Conservation (phyloP, 106 monocot species). For the Dendrobium catenatum region DNA sequence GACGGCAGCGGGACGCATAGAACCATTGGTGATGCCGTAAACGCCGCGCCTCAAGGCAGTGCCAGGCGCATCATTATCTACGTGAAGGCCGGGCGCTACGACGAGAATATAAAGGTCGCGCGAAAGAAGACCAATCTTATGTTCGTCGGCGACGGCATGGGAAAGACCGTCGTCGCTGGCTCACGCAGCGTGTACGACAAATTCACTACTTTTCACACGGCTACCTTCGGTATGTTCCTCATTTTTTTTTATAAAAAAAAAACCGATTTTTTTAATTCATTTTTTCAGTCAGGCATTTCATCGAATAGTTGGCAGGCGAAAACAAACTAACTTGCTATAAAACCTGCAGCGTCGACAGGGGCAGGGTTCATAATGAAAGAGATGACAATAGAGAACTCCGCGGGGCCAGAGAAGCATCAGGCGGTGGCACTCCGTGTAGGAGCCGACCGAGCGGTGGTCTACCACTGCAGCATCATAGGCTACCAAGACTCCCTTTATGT, state of each 20-base stretch:
- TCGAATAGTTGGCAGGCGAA: neutral
- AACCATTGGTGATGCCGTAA: conserved; percentile 54
- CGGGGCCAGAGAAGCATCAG: conserved; percentile 70
- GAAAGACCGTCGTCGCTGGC: conserved; percentile 29
- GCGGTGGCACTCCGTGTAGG: conserved; percentile 82
- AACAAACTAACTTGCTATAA: neutral
- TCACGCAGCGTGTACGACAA: conserved; percentile 36
- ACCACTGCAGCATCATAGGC: conserved; percentile 68
- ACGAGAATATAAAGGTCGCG: conserved; percentile 46
- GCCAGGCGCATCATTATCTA: conserved; percentile 50
- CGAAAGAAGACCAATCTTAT: conserved; percentile 49
- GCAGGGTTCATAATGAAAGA: conserved; percentile 67
- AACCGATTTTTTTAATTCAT: no score
- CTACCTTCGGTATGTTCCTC: conserved; percentile 43
- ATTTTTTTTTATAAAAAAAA: neutral
- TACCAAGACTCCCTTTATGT: conserved; percentile 86
- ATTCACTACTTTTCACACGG: conserved; percentile 50
- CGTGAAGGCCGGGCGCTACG: conserved; percentile 70
- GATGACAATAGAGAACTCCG: conserved; percentile 78
- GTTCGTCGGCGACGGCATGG: conserved; percentile 51
- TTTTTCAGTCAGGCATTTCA: neutral
- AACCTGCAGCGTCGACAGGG: conserved; percentile 54
- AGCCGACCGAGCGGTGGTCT: conserved; percentile 66
- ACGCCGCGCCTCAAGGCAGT: conserved; percentile 56
- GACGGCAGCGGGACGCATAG: conserved; percentile 63